Evolutionary conservation across 2,329 filamentous ascomycete species (phyloP), one percentile per base, ranked within the genome.

Genomic region (Alternaria infectoria): DNA sequence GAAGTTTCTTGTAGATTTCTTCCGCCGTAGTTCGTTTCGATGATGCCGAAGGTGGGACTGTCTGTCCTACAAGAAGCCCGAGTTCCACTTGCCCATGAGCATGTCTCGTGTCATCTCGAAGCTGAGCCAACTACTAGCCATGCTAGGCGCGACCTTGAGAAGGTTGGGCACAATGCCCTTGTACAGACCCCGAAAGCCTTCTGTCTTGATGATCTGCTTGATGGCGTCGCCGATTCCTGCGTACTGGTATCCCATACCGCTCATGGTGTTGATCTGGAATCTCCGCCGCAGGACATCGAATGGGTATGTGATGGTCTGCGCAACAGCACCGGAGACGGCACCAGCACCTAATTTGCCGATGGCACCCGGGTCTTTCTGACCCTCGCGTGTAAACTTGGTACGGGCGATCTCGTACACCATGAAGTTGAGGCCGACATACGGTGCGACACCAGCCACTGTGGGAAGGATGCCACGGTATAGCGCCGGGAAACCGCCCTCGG

Each of bases 261-360:
- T 93, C 96, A 99, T 99, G 57, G 96, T 97, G 82, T 99, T 99
- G 83, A 99, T 96, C 78, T 99, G 96, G 80, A 99, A 99, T 54
- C 96, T 89, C 64, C 96, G 90, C 30, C 96, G 92, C 58, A 99
- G 86, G 3, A 99, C 95, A 77, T 97, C 94, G 78, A 99, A 97
- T 65, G 96, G 96, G 82, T 99, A 99, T 76, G 96, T 99, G 86
- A 92, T 97, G 3, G 95, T 98, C 80, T 99, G 96, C 45, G 96
- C 96, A 56, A 99, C 92, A 26, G 93, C 96, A 43, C 96, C 96
- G n/a, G 94, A 97, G 56, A 98, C 88, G 13, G 96, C 96, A 61
- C 96, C 96, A 5, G 96, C 95, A 26, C 90, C 86, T 45, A 99
- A 85, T 78, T 98, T 99, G 57, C 95, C 89, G 57, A 88, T 80